A percentile compares a stretch with the other conserved stretches of the same genome.
Evolutionary conservation across 441 rosid genomes (phyloP).

Genomic region (Aquilaria agallochum): DNA sequence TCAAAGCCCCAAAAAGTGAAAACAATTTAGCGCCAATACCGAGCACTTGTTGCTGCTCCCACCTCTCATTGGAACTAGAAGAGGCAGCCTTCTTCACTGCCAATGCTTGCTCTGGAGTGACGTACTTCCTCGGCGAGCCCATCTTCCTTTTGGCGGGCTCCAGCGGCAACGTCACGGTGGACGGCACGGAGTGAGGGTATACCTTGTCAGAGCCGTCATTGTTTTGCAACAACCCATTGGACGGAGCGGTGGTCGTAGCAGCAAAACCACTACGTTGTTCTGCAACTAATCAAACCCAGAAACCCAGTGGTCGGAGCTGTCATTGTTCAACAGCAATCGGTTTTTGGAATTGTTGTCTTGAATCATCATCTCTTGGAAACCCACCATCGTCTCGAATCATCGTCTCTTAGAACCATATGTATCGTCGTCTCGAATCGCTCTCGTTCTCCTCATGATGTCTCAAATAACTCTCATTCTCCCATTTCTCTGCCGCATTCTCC

Average conservation of each 20-base stretch:
- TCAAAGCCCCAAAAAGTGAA: constrained; percentile 38
- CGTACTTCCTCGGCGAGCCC: constrained; percentile 83
- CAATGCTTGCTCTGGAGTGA: constrained; percentile 77
- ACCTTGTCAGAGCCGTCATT: constrained; percentile 26
- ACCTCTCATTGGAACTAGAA: constrained; percentile 38
- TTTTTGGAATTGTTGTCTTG: no score
- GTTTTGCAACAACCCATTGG: constrained; percentile 51
- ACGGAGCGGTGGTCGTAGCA: constrained; percentile 18
- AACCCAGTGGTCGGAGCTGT: no score
- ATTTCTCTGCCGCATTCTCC: no score
- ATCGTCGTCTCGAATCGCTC: no score
- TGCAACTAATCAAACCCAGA: no score
- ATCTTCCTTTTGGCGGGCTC: constrained; percentile 66
- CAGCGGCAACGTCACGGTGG: constrained; percentile 49
- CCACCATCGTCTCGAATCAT: no score
- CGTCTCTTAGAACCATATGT: no score
- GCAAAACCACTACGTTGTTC: background rate
- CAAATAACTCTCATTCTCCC: no score
- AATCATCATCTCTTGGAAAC: no score
- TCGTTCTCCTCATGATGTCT: no score
- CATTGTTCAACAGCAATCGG: no score
- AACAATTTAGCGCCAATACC: constrained; percentile 30
- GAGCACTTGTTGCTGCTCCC: constrained; percentile 18
- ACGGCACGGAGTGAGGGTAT: constrained; percentile 64
- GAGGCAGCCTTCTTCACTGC: constrained; percentile 79